phyloP scores from a whole-genome alignment of 2,329 filamentous ascomycete species.

The Tympanopsis confertula region DNA sequence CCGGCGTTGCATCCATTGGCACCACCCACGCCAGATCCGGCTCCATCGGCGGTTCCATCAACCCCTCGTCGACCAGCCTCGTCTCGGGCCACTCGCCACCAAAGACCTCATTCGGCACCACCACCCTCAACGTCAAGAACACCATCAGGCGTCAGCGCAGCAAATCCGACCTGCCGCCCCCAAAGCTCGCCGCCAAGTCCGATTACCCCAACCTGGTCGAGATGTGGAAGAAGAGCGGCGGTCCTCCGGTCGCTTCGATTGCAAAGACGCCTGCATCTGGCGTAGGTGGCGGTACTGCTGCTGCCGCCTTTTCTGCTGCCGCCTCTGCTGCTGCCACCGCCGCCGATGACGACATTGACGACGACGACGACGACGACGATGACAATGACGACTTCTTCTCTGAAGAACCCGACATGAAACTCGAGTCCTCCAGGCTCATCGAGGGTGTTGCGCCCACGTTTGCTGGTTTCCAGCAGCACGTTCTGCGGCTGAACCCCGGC shows the following conservation, averaged over 20 bases:
- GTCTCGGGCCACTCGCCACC: conserved; percentile 29
- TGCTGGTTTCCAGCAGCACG: conserved; percentile 66
- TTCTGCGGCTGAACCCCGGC: conserved; percentile 62
- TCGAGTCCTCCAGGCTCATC: conserved; percentile 40
- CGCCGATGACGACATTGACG: conserved; percentile 18
- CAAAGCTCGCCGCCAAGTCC: conserved; percentile 17
- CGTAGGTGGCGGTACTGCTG: conserved; percentile 10
- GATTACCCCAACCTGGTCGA: conserved; percentile 32
- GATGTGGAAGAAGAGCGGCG: conserved; percentile 39
- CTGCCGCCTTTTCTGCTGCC: conserved; percentile 1
- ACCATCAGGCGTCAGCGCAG: conserved; percentile 40
- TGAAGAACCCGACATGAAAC: conserved; percentile 49
- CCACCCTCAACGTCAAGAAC: conserved; percentile 29
- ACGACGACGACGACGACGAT: conserved; percentile 41
- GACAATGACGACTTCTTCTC: conserved; percentile 44
- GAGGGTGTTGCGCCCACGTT: conserved; percentile 62
- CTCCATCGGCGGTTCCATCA: conserved; percentile 42
- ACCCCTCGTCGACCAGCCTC: conserved; percentile 32
- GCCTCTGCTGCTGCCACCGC: conserved; percentile 12
- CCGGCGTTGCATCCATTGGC: conserved; percentile 41
- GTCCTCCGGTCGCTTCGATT: conserved; percentile 37
- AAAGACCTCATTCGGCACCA: conserved; percentile 30
- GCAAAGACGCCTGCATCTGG: conserved; percentile 17
- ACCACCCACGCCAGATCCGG: conserved; percentile 36
- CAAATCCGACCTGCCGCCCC: conserved; percentile 38